Conservation (phyloP, 768 basidiomycete genomes). For the Tremella fuciformis region DNA sequence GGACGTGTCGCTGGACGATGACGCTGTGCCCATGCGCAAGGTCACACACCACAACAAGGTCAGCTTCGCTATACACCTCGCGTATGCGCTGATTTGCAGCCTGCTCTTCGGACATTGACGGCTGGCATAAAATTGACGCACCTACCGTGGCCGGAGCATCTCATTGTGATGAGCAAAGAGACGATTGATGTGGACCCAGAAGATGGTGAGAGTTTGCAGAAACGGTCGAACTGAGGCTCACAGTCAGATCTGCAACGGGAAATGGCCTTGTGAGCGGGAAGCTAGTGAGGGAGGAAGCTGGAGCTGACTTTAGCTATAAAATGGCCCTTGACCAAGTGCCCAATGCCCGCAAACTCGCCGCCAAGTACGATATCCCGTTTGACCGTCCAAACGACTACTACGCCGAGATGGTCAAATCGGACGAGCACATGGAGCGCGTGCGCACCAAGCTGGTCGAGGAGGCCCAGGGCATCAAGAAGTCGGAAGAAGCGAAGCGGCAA, state of each 20-base stretch:
- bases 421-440: conserved; percentile 95
- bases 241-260: conserved; percentile 86
- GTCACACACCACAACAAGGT: conserved; percentile 78
- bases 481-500: conserved; percentile 86
- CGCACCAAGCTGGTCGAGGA: conserved; percentile 87
- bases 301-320: conserved; percentile 69
- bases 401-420: conserved; percentile 97
- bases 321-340: conserved; percentile 84
- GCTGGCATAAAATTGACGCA: conserved; percentile 43
- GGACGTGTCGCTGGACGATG: conserved; percentile 65
- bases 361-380: conserved; percentile 72
- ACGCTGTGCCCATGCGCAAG: conserved; percentile 76
- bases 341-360: conserved; percentile 70
- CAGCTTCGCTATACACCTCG: conserved; percentile 33
- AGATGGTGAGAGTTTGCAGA: conserved; percentile 31
- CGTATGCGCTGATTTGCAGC: conserved; percentile 19
- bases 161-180: conserved; percentile 40
- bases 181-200: conserved; percentile 36
- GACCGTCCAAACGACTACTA: conserved; percentile 91
- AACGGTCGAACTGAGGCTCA: conserved; percentile 21
- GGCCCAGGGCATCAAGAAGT: conserved; percentile 76
- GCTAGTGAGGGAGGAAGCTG: conserved; percentile 2
- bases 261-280: conserved; percentile 76
- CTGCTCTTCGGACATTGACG: conserved; percentile 40
- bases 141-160: conserved; percentile 41